These are phyloP conservation scores for Eragrostis nindensis DNA, from an alignment of 176 grass and related monocot species.

Conservation along the genomic window DNA sequence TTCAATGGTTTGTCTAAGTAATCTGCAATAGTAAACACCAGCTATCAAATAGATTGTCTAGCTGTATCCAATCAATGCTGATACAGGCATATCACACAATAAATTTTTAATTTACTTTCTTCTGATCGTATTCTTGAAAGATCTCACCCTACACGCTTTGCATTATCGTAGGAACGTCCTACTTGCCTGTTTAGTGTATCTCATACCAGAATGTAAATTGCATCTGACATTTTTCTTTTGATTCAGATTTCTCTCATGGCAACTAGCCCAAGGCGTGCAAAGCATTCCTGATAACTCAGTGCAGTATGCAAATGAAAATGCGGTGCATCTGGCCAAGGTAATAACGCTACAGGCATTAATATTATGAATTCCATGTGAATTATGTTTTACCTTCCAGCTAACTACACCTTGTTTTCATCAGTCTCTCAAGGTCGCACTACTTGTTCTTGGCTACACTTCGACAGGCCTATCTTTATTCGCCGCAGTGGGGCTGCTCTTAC, in stretches of 20 bases:
- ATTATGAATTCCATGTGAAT: background rate
- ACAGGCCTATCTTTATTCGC: constrained; percentile 52
- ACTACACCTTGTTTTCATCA: constrained; percentile 37
- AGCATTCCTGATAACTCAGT: constrained; percentile 56
- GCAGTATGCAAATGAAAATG: constrained; percentile 69
- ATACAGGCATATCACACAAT: background rate
- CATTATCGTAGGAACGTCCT: background rate
- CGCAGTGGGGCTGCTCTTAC: constrained; percentile 59
- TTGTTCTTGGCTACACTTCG: constrained; percentile 66
- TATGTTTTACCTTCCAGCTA: constrained; percentile 13
- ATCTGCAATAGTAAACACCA: background rate
- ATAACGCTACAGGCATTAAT: background rate
- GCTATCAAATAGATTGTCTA: background rate
- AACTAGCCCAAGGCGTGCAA: constrained; percentile 75
- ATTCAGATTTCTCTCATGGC: constrained; percentile 76
- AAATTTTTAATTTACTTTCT: background rate
- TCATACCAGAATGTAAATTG: background rate
- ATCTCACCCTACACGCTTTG: background rate
- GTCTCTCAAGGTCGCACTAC: constrained; percentile 74
- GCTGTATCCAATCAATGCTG: background rate
- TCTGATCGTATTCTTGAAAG: constrained; percentile 2
- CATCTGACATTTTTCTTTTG: background rate
- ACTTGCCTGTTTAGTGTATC: constrained; percentile 1
- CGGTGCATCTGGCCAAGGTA: constrained; percentile 66
- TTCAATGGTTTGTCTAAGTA: constrained; percentile 6